These are phyloP conservation scores for Tulasnella sp. DNA, from an alignment of 768 basidiomycete species.

Conservation along the genomic window DNA sequence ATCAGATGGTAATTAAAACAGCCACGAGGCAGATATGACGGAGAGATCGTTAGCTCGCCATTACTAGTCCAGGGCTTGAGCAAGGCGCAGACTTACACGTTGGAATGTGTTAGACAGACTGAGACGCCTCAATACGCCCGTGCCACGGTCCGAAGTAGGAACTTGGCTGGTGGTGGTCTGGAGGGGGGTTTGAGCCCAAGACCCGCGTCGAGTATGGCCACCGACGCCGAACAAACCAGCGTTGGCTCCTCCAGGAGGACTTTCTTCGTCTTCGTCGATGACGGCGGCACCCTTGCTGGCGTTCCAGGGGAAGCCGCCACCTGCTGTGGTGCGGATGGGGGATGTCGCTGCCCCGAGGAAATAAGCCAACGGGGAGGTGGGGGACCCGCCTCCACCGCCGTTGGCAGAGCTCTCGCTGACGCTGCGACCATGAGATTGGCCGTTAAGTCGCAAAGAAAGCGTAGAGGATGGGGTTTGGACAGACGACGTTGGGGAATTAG, in stretches of 20 bases:
- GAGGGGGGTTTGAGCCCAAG: conserved; percentile 8
- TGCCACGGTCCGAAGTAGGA: conserved; percentile 26
- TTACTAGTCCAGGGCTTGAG: neutral
- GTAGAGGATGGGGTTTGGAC: conserved; percentile 29
- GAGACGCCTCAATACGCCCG: conserved; percentile 31
- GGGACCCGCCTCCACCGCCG: conserved; percentile 23
- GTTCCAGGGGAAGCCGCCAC: neutral
- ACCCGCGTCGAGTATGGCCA: conserved; percentile 20
- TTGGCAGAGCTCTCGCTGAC: conserved; percentile 15
- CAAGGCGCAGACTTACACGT: conserved; percentile 27
- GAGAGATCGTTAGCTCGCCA: conserved; percentile 22
- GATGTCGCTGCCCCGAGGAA: conserved; percentile 31
- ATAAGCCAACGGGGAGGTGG: conserved; percentile 32
- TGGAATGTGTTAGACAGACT: conserved; percentile 29
- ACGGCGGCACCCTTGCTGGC: neutral
- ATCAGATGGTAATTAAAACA: neutral
- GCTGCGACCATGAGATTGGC: conserved; percentile 7
- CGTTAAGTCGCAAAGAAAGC: conserved; percentile 1
- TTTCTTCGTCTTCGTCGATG: conserved; percentile 30
- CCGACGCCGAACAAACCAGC: conserved; percentile 27
- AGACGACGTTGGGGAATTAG: conserved; percentile 33
- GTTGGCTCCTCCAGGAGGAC: conserved; percentile 13
- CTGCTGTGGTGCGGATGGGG: neutral
- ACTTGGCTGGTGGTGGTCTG: neutral
- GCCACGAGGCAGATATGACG: neutral